Base-by-base conservation (phyloP, 768 basidiomycete genomes). In the Pleurotus sapidus region DNA sequence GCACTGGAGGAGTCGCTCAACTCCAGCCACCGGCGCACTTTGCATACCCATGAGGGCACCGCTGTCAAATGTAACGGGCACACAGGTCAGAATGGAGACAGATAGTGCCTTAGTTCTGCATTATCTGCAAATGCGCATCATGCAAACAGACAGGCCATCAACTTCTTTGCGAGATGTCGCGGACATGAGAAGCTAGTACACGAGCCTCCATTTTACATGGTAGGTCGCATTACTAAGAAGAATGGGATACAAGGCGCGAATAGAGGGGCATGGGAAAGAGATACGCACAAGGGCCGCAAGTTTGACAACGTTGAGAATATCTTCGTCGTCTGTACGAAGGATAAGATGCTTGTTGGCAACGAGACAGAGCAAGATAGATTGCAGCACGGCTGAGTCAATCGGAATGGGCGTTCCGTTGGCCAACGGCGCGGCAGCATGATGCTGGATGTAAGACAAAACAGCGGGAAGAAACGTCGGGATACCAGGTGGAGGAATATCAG, bases 361-460 rank as follows among this genome's bases (percentile, higher is more conserved):
- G 47, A 91, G 73, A 65, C 81, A 88, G 3, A 87, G 78, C 27
- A 91, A 78, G 14, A 90, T 70, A 18, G 86, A 83, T 65, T 86
- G 87, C 18, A 90, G 69, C 42, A 89, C 78, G 51, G 83, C 78
- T 8, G 81, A 75, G 53, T 91, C 87, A 2, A 89, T n/a, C 56
- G 6, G 86, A 85, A 14, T 86, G 66, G 49, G 73, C 64, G 0
- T 80, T 45, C 1, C 66, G 65, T 7, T 69, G 12, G 12, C 24
- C 39, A 40, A 40, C 24, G 39, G 25, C 15, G 15, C 42, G 3
- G 71, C 68, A 5, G 70, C 67, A n/a, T 73, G 62, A n/a, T 73
- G 62, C 39, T 74, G 79, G 53, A 87, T 67, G 57, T 79, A 72
- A 3, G 71, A 66, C 9, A 88, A 61, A 25, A 87, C 65, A 1